phyloP scores from a whole-genome alignment of 2,329 filamentous ascomycete species.

The Plenodomus lindquistii region DNA sequence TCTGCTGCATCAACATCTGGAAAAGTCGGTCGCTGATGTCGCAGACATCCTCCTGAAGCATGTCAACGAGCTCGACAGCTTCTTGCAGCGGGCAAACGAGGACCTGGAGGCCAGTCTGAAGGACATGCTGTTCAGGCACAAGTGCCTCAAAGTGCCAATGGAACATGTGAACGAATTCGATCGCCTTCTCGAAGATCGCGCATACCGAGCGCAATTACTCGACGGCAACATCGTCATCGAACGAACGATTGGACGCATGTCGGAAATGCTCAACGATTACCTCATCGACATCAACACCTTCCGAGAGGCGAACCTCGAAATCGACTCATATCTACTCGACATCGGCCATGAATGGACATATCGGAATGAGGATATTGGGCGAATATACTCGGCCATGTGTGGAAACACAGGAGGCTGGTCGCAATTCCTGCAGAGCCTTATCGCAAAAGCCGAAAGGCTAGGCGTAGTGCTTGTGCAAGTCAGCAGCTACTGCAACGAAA shows the following conservation, averaged over 20 bases:
- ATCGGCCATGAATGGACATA: constrained; percentile 66
- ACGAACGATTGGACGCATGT: constrained; percentile 81
- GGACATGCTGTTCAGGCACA: constrained; percentile 73
- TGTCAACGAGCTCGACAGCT: constrained; percentile 91
- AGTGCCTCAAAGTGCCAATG: constrained; percentile 80
- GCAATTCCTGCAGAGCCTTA: constrained; percentile 75
- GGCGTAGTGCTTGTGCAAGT: constrained; percentile 72
- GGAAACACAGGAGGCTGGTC: constrained; percentile 92
- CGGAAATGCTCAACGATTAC: constrained; percentile 73
- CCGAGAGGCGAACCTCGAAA: constrained; percentile 72
- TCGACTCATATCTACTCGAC: constrained; percentile 73
- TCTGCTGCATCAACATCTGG: constrained; percentile 79
- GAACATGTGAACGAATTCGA: constrained; percentile 83
- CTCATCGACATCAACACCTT: constrained; percentile 80
- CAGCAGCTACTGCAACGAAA: constrained; percentile 77
- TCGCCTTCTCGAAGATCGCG: constrained; percentile 81
- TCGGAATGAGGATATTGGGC: constrained; percentile 62
- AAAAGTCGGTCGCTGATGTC: constrained; percentile 86
- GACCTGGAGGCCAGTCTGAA: constrained; percentile 78
- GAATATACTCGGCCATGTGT: constrained; percentile 87
- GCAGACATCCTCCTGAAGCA: constrained; percentile 87
- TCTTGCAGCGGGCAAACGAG: constrained; percentile 82
- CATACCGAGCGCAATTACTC: constrained; percentile 80
- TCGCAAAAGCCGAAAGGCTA: constrained; percentile 71
- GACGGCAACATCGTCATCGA: constrained; percentile 90